These are phyloP conservation scores for Tulasnella sp. DNA, from an alignment of 768 basidiomycete species.

Conservation along the genomic window DNA sequence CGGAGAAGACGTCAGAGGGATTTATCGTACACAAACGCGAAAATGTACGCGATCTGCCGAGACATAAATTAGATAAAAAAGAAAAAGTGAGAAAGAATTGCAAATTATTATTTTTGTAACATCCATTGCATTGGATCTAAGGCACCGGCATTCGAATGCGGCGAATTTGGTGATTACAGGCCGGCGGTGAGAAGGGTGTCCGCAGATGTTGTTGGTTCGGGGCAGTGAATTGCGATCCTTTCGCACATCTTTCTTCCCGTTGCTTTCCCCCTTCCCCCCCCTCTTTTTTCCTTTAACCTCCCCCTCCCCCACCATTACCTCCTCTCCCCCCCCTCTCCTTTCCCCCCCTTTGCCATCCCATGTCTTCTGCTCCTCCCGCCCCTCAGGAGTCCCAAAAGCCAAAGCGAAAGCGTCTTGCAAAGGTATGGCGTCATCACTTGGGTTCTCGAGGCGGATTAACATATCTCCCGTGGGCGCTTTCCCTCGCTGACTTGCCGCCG, in stretches of 20 bases:
- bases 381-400: background rate
- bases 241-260: background rate
- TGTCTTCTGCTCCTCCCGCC: background rate
- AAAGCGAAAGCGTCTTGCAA: slow-evolving; percentile 49
- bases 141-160: slow-evolving; percentile 1
- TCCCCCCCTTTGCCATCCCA: background rate
- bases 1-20: background rate
- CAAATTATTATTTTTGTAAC: background rate
- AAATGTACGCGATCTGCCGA: background rate
- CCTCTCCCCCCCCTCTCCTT: background rate
- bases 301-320: background rate
- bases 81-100: background rate
- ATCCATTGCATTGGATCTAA: background rate
- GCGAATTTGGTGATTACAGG: slow-evolving; percentile 4
- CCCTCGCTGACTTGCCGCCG: slow-evolving; percentile 3
- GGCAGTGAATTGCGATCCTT: slow-evolving; percentile 4
- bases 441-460: slow-evolving; percentile 1
- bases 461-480: slow-evolving; percentile 2
- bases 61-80: background rate
- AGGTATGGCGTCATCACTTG: slow-evolving; percentile 32
- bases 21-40: background rate
- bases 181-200: slow-evolving; percentile 1
- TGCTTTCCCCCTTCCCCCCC: background rate
- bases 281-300: slow-evolving; percentile 6
- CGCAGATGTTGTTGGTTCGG: background rate